Evolutionary conservation across 768 basidiomycete species (phyloP).

Genomic region (Pisolithus tinctorius): DNA sequence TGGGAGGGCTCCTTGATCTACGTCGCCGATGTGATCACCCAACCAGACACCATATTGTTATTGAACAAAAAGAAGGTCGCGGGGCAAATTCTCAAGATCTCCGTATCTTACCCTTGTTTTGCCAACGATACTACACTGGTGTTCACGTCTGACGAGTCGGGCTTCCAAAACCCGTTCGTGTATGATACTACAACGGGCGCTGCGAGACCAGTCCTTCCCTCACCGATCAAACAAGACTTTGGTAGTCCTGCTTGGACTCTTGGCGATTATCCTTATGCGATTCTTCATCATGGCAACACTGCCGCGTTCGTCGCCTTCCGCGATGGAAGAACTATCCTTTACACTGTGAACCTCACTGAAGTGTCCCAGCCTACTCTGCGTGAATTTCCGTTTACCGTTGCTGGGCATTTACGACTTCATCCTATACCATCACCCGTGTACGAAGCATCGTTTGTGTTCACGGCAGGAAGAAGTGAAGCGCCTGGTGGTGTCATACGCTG

Average conservation of each 20-base stretch:
- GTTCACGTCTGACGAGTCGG: constrained; percentile 55
- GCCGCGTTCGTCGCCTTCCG: constrained; percentile 27
- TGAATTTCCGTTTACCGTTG: constrained; percentile 8
- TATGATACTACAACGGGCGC: constrained; percentile 32
- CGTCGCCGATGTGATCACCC: constrained; percentile 39
- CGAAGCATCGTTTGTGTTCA: constrained; percentile 8
- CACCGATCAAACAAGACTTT: constrained; percentile 18
- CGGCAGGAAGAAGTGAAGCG: not conserved
- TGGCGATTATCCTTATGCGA: constrained; percentile 13
- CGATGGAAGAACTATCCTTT: constrained; percentile 26
- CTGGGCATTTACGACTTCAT: constrained; percentile 6
- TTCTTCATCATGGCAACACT: constrained; percentile 15
- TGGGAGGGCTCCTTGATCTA: constrained; percentile 61
- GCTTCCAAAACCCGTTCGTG: constrained; percentile 63
- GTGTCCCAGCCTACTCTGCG: not conserved
- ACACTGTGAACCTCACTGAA: constrained; percentile 18
- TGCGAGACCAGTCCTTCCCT: constrained; percentile 20
- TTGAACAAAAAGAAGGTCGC: constrained; percentile 42
- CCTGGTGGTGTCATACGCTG: constrained; percentile 8
- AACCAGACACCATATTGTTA: constrained; percentile 22
- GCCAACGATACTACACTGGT: constrained; percentile 45
- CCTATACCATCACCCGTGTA: not conserved
- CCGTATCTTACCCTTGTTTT: constrained; percentile 59
- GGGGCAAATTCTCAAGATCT: constrained; percentile 42
- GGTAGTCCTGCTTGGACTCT: constrained; percentile 12